Evolutionary conservation across 108 stramenopile species (phyloP).

Genomic region (Nannochloropsis gaditana): DNA sequence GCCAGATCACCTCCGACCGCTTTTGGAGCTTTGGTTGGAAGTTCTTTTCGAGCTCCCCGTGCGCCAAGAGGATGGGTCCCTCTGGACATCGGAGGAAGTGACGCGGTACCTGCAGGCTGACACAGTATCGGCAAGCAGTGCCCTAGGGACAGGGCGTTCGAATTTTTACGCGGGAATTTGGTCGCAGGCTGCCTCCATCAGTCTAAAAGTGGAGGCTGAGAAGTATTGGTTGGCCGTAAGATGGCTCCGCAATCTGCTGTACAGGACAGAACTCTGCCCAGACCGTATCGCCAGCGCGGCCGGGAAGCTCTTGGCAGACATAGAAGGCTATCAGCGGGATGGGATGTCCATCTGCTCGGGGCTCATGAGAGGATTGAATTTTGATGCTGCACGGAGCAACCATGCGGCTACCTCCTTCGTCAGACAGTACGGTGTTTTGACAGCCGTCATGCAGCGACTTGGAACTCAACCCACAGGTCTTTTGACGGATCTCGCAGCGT

Average conservation of each 20-base stretch:
- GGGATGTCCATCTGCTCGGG: constrained; percentile 11
- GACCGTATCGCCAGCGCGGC: background rate
- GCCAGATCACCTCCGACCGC: background rate
- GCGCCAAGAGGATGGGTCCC: background rate
- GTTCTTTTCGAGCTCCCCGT: background rate
- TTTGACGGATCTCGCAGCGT: background rate
- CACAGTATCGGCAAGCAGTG: background rate
- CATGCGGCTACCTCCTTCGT: constrained; percentile 3
- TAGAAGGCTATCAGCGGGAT: background rate
- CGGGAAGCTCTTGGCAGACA: background rate
- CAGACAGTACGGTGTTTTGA: background rate
- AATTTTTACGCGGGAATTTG: background rate
- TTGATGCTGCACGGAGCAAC: background rate
- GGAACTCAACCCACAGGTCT: background rate
- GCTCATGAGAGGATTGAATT: background rate
- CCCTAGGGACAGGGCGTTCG: background rate
- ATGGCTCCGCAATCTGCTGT: background rate
- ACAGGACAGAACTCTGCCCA: background rate
- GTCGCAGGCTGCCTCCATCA: constrained; percentile 6
- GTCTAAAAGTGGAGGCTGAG: background rate
- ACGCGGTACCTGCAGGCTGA: background rate
- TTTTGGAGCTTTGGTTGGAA: constrained; percentile 9
- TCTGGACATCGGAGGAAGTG: background rate
- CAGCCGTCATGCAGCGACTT: constrained; percentile 10
- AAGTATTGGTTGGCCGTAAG: background rate